phyloP scores from a whole-genome alignment of 805 yeast genomes.

The Candida suzukii region DNA sequence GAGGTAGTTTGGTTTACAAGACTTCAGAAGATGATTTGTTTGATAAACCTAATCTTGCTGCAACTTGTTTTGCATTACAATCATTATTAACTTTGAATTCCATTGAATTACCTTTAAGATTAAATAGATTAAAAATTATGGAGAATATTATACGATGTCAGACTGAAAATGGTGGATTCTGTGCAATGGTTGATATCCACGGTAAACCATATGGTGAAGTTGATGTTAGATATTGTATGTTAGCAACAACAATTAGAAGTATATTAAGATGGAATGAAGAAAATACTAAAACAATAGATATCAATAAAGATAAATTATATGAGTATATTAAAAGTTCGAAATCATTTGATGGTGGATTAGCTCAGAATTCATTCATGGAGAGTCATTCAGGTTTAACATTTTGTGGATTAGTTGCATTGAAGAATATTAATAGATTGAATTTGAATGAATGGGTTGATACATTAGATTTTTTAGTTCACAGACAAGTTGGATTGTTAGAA shows the following conservation, averaged over 20 bases:
- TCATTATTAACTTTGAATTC: slow-evolving; percentile 45
- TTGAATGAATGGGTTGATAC: slow-evolving; percentile 31
- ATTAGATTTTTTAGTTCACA: slow-evolving; percentile 50
- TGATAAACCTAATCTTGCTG: slow-evolving; percentile 61
- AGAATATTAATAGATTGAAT: slow-evolving; percentile 24
- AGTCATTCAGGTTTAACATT: slow-evolving; percentile 84
- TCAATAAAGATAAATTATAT: slow-evolving; percentile 34
- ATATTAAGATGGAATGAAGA: slow-evolving; percentile 30
- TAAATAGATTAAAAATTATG: slow-evolving; percentile 40
- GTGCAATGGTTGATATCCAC: slow-evolving; percentile 29
- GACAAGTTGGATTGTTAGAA: slow-evolving; percentile 44
- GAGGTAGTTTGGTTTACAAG: slow-evolving; percentile 48
- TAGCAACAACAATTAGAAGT: slow-evolving; percentile 59
- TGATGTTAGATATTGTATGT: slow-evolving; percentile 68
- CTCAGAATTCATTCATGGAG: slow-evolving; percentile 43
- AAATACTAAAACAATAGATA: slow-evolving; percentile 20
- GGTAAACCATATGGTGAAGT: slow-evolving; percentile 45
- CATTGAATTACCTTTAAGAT: slow-evolving; percentile 24
- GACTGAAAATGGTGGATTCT: slow-evolving; percentile 50
- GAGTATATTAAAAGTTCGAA: slow-evolving; percentile 29
- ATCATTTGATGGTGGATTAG: slow-evolving; percentile 66
- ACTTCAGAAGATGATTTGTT: slow-evolving; percentile 22
- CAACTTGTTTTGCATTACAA: slow-evolving; percentile 71
- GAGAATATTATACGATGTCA: slow-evolving; percentile 57
- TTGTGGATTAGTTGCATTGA: slow-evolving; percentile 67